Base-by-base conservation (phyloP, 345 rosid species). In the Salix brachista region DNA sequence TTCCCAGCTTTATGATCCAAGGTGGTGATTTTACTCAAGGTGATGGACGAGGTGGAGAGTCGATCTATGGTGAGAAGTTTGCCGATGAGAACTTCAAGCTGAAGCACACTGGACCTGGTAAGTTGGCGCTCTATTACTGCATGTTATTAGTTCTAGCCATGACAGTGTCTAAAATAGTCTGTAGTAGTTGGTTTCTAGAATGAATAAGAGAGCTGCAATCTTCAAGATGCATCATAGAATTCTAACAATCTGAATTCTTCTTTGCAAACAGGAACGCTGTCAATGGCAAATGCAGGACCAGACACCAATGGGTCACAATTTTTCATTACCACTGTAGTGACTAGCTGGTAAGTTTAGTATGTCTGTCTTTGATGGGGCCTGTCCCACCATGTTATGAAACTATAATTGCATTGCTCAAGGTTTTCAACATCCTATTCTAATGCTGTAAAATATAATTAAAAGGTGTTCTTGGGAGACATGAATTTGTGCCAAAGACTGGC, bases 1-100 rank as follows among this genome's bases (percentile, higher is more conserved):
- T 96, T 79, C 97, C 98, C 11, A 90, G 89, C 85, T 96, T 96
- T 78, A 96, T 96, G 99, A 70, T 92, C 34, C 98, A 96, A 46
- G 99, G 98, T 50, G 99, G 99, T 73, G 99, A 96, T 65, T 92
- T 96, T 69, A 96, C 96, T 0, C 92, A 69, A 56, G 98, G 98
- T 0, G 92, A 92, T 42, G 99, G 98, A 50, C 88, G 88, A 82
- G 98, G 97, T 39, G 98, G 99, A 56, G 98, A 96, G 76, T 96
- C 97, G 0, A 91, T 96, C 78, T 96, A 92, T 14, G 99, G 99
- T 37, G 89, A 87, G 86, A 93, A 91, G 90, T 96, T 96, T 86
- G 86, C 88, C 8, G 96, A 96, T 79, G 98, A 96, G 80, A 96
- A 92, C 74, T 96, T 96, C 89, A 90, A 91, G 89, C 75, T 93